phyloP scores from a whole-genome alignment of 192 early-diverging fungal species.

The Gamsiella multidivaricata region DNA sequence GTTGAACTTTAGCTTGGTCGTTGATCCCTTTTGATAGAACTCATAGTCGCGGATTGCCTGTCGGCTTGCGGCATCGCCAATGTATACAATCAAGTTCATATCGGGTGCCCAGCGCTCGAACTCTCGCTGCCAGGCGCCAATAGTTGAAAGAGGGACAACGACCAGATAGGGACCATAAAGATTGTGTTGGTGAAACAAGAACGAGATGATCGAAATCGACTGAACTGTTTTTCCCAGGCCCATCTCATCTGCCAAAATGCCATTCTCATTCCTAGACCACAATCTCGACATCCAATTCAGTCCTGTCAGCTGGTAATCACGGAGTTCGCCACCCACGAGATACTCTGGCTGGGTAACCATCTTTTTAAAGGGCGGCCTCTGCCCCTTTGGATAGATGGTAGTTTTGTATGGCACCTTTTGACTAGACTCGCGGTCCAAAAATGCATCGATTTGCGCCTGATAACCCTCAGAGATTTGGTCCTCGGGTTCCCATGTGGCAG shows the following conservation, averaged over 20 bases:
- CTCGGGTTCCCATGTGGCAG: slow-evolving; percentile 91
- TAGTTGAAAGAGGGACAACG: slow-evolving; percentile 96
- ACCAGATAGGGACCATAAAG: slow-evolving; percentile 96
- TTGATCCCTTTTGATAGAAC: slow-evolving; percentile 76
- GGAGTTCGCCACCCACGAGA: slow-evolving; percentile 85
- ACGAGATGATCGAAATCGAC: slow-evolving; percentile 92
- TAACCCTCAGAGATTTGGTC: slow-evolving; percentile 74
- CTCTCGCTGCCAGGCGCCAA: slow-evolving; percentile 95
- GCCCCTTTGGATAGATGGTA: slow-evolving; percentile 58
- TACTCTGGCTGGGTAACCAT: slow-evolving; percentile 85
- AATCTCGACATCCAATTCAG: slow-evolving; percentile 97
- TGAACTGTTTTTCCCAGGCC: slow-evolving; percentile 98
- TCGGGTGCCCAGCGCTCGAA: slow-evolving; percentile 95
- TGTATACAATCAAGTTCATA: slow-evolving; percentile 91
- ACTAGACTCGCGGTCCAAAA: slow-evolving; percentile 81
- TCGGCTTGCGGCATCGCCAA: slow-evolving; percentile 84
- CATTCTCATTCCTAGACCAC: slow-evolving; percentile 96
- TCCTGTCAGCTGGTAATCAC: slow-evolving; percentile 95
- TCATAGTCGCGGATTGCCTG: slow-evolving; percentile 94
- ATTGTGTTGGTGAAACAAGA: slow-evolving; percentile 84
- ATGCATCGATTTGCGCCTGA: slow-evolving; percentile 90
- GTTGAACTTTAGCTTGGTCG: slow-evolving; percentile 82
- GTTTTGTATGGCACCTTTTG: slow-evolving; percentile 78
- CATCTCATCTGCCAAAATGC: slow-evolving; percentile 97
- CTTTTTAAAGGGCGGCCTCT: slow-evolving; percentile 81